A percentile compares a stretch with the other conserved stretches of the same genome.
Conservation (phyloP, 1,284 basidiomycete species). For the Leccinum proliferum region DNA sequence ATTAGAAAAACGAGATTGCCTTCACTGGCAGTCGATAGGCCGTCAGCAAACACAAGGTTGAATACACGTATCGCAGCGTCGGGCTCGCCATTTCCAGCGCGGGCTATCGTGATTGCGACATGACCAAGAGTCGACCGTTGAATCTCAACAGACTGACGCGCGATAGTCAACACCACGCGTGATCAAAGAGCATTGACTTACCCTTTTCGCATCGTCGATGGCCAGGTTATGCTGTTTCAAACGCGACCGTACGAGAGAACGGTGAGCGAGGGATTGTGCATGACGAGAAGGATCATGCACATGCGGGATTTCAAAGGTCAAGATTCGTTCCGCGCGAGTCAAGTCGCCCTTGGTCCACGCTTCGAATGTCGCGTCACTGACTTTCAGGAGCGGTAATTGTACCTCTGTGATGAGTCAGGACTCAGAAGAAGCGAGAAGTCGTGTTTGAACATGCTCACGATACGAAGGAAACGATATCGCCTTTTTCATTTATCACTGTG, state of each 20-base stretch:
- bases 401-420: background rate
- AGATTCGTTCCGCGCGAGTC: background rate
- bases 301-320: background rate
- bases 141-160: background rate
- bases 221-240: background rate
- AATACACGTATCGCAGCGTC: background rate
- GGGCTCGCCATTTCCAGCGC: background rate
- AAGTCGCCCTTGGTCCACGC: background rate
- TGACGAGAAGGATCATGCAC: background rate
- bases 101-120: background rate
- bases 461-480: background rate
- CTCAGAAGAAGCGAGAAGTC: background rate
- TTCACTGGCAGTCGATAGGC: background rate
- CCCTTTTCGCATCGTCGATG: background rate
- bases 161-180: background rate
- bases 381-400: background rate
- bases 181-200: background rate
- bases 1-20: background rate
- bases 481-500: background rate
- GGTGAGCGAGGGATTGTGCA: background rate
- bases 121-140: background rate
- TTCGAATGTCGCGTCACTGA: background rate
- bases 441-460: background rate
- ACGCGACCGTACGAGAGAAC: background rate
- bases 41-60: background rate